Conservation (phyloP, 2,329 filamentous ascomycete genomes). For the Diaporthe humulicola region DNA sequence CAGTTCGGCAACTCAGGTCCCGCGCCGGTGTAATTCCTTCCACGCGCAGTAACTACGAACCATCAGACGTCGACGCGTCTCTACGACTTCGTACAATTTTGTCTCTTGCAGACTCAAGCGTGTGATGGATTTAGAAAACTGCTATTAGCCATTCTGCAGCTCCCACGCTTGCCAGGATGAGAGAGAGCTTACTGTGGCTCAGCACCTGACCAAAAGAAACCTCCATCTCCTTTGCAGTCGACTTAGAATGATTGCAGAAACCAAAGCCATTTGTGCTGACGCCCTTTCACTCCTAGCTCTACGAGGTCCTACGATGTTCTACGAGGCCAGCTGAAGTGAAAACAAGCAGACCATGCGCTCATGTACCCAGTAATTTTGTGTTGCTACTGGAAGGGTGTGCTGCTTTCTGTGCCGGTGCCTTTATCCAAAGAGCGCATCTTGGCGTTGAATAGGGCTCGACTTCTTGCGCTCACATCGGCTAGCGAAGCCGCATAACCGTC, state of each 20-base stretch:
- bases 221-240: background rate
- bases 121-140: background rate
- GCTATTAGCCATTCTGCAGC: background rate
- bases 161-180: no score
- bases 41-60: background rate
- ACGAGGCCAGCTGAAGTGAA: background rate
- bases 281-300: no score
- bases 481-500: background rate
- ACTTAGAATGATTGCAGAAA: no score
- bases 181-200: background rate
- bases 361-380: background rate
- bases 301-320: no score
- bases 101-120: background rate
- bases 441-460: background rate
- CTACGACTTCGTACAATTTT: background rate
- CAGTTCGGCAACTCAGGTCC: background rate
- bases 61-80: background rate
- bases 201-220: background rate
- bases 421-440: slow-evolving; percentile 20
- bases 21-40: background rate
- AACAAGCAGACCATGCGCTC: background rate
- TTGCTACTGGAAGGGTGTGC: background rate
- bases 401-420: background rate
- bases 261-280: background rate
- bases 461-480: background rate